phyloP scores from a whole-genome alignment of 192 early-diverging fungal species.

The Tieghemiomyces parasiticus region DNA sequence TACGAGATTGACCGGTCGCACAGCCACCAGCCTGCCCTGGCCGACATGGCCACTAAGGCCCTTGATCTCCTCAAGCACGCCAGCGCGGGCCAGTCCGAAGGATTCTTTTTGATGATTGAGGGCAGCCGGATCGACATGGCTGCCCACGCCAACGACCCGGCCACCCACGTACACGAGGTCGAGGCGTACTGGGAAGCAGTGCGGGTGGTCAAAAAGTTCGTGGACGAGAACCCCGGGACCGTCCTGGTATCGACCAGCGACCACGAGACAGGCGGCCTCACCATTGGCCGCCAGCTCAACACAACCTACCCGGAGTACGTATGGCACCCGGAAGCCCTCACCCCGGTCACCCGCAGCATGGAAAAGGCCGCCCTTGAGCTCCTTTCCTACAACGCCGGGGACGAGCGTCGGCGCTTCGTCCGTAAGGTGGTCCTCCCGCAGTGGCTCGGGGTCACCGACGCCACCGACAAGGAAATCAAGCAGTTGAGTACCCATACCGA shows the following conservation, averaged over 20 bases:
- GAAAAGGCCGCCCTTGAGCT: conserved; percentile 21
- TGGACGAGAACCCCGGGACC: conserved; percentile 65
- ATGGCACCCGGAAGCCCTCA: conserved; percentile 65
- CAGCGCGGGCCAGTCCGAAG: conserved; percentile 31
- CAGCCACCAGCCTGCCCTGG: conserved; percentile 54
- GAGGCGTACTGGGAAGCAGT: conserved; percentile 75
- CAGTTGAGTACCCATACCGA: conserved; percentile 22
- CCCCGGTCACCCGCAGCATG: conserved; percentile 51
- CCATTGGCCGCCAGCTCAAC: conserved; percentile 58
- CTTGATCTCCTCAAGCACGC: conserved; percentile 49
- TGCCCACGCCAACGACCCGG: conserved; percentile 87
- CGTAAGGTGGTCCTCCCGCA: conserved; percentile 42
- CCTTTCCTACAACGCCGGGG: conserved; percentile 4
- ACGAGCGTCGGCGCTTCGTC: conserved; percentile 19
- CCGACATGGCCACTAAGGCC: conserved; percentile 76
- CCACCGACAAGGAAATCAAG: conserved; percentile 41
- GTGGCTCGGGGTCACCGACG: conserved; percentile 57
- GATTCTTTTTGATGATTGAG: conserved; percentile 97
- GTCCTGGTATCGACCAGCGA: conserved; percentile 84
- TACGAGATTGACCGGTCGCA: conserved; percentile 76
- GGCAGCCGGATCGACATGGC: conserved; percentile 96
- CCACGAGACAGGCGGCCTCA: conserved; percentile 96
- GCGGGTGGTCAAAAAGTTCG: conserved; percentile 52
- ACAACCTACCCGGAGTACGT: conserved; percentile 71
- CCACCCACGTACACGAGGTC: conserved; percentile 83